Percentiles rank a stretch among this genome's conserved stretches.
These are phyloP conservation scores for Aureobasidium mangrovei DNA, from an alignment of 2,329 filamentous ascomycete species.

Conservation along the genomic window DNA sequence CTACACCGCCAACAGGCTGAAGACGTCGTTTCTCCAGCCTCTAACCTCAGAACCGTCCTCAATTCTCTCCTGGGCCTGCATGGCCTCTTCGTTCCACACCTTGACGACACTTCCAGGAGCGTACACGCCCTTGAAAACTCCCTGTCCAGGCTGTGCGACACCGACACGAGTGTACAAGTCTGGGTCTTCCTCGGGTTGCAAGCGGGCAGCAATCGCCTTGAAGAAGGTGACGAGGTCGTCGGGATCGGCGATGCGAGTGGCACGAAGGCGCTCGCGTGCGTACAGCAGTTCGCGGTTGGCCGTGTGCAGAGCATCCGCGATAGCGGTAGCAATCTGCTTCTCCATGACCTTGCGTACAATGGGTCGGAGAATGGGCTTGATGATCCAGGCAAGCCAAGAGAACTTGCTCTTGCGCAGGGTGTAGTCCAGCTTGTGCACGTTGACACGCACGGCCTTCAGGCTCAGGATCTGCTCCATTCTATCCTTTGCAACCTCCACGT, in stretches of 20 bases:
- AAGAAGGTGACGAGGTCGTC: conserved; percentile 74
- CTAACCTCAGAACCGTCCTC: conserved; percentile 57
- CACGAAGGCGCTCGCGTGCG: conserved; percentile 76
- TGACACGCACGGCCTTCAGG: conserved; percentile 65
- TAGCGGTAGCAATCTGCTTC: conserved; percentile 61
- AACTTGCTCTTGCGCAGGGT: conserved; percentile 65
- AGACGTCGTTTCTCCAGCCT: conserved; percentile 82
- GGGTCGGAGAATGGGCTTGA: conserved; percentile 76
- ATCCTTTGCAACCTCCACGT: conserved; percentile 73
- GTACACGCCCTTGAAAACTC: conserved; percentile 75
- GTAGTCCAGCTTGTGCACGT: conserved; percentile 82
- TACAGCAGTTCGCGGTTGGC: conserved; percentile 81
- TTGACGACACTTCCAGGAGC: conserved; percentile 82
- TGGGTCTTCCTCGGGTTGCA: conserved; percentile 63
- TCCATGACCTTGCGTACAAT: conserved; percentile 73
- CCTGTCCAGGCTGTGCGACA: conserved; percentile 50
- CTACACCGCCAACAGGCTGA: conserved; percentile 39
- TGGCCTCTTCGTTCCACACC: conserved; percentile 77
- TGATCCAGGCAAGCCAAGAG: conserved; percentile 67
- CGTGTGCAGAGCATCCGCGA: conserved; percentile 59
- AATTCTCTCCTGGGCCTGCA: conserved; percentile 60
- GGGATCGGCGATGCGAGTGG: conserved; percentile 73
- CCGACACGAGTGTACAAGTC: conserved; percentile 69
- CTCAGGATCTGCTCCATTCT: conserved; percentile 72
- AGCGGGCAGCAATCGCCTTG: conserved; percentile 67